Percentiles rank a stretch among this genome's conserved stretches.
Evolutionary conservation across 768 basidiomycete species (phyloP).

Genomic region (Pulveroboletus sp.): DNA sequence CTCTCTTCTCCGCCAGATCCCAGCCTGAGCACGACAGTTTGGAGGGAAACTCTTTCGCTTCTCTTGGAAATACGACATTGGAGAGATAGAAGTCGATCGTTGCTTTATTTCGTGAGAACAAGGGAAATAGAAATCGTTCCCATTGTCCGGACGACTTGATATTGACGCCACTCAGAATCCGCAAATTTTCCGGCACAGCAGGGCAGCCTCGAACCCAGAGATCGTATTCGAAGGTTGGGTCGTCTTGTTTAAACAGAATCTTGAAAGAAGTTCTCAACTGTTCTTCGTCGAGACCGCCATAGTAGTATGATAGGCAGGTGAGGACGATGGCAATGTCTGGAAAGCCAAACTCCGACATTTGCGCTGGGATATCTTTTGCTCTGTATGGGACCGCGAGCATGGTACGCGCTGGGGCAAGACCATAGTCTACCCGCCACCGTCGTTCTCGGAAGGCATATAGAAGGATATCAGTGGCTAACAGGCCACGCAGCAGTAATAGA

Average conservation of each 20-base stretch:
- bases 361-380: slow-evolving; percentile 48
- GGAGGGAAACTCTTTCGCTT: slow-evolving; percentile 33
- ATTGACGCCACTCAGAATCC: slow-evolving; percentile 21
- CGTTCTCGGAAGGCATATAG: slow-evolving; percentile 31
- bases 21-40: slow-evolving; percentile 34
- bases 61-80: slow-evolving; percentile 34
- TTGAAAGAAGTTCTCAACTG: slow-evolving; percentile 38
- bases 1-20: slow-evolving; percentile 32
- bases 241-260: slow-evolving; percentile 36
- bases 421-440: slow-evolving; percentile 52
- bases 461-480: slow-evolving; percentile 31
- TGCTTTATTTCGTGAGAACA: slow-evolving; percentile 26
- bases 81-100: slow-evolving; percentile 36
- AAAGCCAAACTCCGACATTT: slow-evolving; percentile 47
- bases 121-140: slow-evolving; percentile 15
- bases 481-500: slow-evolving; percentile 33
- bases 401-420: slow-evolving; percentile 39
- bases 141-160: slow-evolving; percentile 27
- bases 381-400: slow-evolving; percentile 49
- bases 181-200: slow-evolving; percentile 19
- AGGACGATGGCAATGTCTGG: slow-evolving; percentile 44
- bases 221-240: slow-evolving; percentile 31
- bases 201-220: slow-evolving; percentile 25
- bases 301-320: slow-evolving; percentile 48
- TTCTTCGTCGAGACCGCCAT: slow-evolving; percentile 37